phyloP scores from a whole-genome alignment of 352 stramenopile species.

The Globisporangium nodosum region DNA sequence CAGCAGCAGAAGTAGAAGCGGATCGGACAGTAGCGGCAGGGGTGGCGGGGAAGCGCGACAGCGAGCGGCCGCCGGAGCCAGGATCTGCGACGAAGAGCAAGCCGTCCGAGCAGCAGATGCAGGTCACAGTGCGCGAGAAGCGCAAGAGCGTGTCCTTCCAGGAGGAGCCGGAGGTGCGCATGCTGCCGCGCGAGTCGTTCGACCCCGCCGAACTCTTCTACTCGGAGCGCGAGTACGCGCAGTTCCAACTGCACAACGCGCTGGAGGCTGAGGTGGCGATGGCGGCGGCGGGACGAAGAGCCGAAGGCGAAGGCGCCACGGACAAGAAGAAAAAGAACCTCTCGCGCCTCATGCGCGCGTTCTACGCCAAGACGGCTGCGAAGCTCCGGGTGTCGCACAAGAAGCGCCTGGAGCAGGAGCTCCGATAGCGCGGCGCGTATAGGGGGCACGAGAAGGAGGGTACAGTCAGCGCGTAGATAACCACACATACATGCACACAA shows the following conservation, averaged over 20 bases:
- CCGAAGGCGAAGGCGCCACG: background rate
- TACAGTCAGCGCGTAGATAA: background rate
- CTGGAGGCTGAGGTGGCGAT: background rate
- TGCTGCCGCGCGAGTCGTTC: slow-evolving; percentile 38
- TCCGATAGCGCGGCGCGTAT: slow-evolving; percentile 16
- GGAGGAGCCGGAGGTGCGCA: slow-evolving; percentile 40
- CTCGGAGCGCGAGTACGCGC: slow-evolving; percentile 46
- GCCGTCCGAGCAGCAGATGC: no score
- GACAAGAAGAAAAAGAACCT: slow-evolving; percentile 27
- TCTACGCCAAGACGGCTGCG: slow-evolving; percentile 50
- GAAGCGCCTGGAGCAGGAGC: slow-evolving; percentile 19
- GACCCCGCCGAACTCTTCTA: slow-evolving; percentile 53
- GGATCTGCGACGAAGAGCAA: background rate
- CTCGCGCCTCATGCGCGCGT: slow-evolving; percentile 38
- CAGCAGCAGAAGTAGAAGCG: background rate
- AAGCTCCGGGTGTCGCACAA: slow-evolving; percentile 43
- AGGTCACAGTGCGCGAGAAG: slow-evolving; percentile 8
- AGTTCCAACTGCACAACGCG: slow-evolving; percentile 36
- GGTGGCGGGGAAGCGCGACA: slow-evolving; percentile 7
- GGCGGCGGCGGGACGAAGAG: background rate
- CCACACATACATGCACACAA: background rate
- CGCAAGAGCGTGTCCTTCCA: slow-evolving; percentile 52
- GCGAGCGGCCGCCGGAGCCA: slow-evolving; percentile 9
- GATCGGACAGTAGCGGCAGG: background rate
- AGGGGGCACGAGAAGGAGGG: background rate